These are phyloP conservation scores for Fusarium guadeloupense DNA, from an alignment of 2,329 filamentous ascomycete species.

Conservation along the genomic window DNA sequence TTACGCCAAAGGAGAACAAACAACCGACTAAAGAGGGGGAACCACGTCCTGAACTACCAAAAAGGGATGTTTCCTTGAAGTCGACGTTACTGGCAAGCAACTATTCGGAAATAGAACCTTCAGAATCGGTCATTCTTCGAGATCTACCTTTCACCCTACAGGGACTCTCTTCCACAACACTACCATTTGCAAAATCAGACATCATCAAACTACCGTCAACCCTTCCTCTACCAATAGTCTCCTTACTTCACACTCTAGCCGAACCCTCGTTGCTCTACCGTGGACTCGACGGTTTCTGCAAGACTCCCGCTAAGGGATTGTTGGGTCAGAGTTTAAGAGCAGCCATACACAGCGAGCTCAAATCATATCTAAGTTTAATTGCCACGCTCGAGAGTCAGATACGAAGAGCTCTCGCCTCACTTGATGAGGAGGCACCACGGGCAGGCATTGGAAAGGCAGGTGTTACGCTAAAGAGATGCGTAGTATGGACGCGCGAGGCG, in stretches of 20 bases:
- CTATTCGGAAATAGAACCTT: conserved; percentile 65
- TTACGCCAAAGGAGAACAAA: conserved; percentile 54
- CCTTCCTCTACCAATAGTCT: conserved; percentile 84
- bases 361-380: conserved; percentile 89
- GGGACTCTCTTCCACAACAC: conserved; percentile 85
- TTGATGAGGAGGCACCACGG: conserved; percentile 74
- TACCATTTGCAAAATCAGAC: conserved; percentile 76
- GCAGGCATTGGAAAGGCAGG: conserved; percentile 83
- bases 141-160: conserved; percentile 94
- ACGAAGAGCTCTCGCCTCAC: conserved; percentile 76
- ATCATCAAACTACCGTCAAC: conserved; percentile 79
- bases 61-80: conserved; percentile 64
- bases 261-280: conserved; percentile 95
- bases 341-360: conserved; percentile 83
- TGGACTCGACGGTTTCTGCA: conserved; percentile 81
- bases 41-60: conserved; percentile 45
- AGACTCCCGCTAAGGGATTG: conserved; percentile 82
- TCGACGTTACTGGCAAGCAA: conserved; percentile 67
- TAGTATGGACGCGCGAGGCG: conserved; percentile 96
- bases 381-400: conserved; percentile 95
- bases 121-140: conserved; percentile 73
- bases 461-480: conserved; percentile 92
- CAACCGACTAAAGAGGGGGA: conserved; percentile 51
- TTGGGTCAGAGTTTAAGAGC: conserved; percentile 91
- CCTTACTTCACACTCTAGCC: conserved; percentile 86